A percentile compares a stretch with the other conserved stretches of the same genome.
These are phyloP conservation scores for Backusella liffmaniae DNA, from an alignment of 192 early-diverging fungal species.

Conservation along the genomic window DNA sequence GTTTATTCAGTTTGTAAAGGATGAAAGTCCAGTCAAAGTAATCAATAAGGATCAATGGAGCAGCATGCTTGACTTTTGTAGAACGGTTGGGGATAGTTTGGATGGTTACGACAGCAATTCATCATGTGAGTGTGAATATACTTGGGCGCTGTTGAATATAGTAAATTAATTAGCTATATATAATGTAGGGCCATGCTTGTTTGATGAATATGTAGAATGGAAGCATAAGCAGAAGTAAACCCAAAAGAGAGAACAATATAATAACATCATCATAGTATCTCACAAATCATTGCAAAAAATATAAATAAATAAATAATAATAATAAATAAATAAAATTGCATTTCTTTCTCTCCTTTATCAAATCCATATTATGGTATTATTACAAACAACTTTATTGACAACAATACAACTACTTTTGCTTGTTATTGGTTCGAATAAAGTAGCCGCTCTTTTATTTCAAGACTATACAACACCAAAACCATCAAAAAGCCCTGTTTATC, in stretches of 20 bases:
- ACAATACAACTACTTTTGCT: conserved; percentile 5
- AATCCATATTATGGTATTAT: not conserved
- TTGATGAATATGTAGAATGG: conserved; percentile 35
- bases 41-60: conserved; percentile 37
- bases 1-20: conserved; percentile 21
- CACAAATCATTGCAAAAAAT: not conserved
- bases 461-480: conserved; percentile 16
- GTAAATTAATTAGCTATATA: too few relatives aligned
- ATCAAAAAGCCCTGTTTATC: not conserved
- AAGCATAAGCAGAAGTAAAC: not conserved
- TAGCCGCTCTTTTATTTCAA: not conserved
- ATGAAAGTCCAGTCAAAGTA: conserved; percentile 23
- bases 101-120: conserved; percentile 24
- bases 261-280: not conserved
- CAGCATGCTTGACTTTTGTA: conserved; percentile 24
- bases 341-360: not conserved
- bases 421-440: not conserved
- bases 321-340: not conserved
- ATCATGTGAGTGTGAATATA: conserved; percentile 25
- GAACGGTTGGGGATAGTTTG: conserved; percentile 15
- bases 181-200: conserved; percentile 22
- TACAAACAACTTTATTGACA: not conserved
- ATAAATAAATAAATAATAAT: not conserved
- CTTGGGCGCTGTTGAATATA: too few relatives aligned
- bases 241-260: not conserved